Evolutionary conservation across 805 yeast species (phyloP).

Genomic region (Brettanomyces nanus): DNA sequence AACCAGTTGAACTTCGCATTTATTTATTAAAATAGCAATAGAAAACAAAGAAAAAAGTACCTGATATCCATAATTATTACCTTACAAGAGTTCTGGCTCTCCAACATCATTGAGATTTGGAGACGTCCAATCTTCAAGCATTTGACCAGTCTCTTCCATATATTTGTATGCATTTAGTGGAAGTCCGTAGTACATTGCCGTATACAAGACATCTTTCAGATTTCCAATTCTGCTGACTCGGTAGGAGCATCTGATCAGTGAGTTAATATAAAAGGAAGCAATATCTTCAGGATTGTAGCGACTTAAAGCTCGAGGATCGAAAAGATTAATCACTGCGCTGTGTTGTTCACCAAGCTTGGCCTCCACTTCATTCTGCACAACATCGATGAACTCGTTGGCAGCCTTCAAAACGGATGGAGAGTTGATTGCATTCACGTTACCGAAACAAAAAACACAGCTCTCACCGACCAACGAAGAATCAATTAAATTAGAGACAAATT

Average conservation of each 20-base stretch:
- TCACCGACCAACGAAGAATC: not conserved
- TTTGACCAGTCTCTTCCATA: not conserved
- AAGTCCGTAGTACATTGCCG: conserved; percentile 1
- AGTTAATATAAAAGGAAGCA: not conserved
- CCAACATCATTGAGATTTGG: not conserved
- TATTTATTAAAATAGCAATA: not conserved
- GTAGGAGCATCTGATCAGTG: not conserved
- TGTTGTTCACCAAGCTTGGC: not conserved
- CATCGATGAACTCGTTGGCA: not conserved
- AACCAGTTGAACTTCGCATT: too few relatives aligned
- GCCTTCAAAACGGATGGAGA: not conserved
- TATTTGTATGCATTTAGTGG: conserved; percentile 1
- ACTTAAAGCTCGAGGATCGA: not conserved
- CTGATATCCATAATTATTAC: not conserved
- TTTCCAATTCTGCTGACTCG: not conserved
- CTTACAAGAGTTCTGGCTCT: not conserved
- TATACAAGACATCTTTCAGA: conserved; percentile 1
- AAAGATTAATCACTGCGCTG: not conserved
- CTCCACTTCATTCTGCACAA: not conserved
- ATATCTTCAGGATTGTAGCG: not conserved
- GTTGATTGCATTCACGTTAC: not conserved
- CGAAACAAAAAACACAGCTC: not conserved
- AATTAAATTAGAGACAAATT: not conserved
- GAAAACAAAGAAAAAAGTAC: not conserved
- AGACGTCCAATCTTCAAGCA: conserved; percentile 3